Conservation (phyloP, 192 early-diverging fungal species). For the Chytriomyces sp. region DNA sequence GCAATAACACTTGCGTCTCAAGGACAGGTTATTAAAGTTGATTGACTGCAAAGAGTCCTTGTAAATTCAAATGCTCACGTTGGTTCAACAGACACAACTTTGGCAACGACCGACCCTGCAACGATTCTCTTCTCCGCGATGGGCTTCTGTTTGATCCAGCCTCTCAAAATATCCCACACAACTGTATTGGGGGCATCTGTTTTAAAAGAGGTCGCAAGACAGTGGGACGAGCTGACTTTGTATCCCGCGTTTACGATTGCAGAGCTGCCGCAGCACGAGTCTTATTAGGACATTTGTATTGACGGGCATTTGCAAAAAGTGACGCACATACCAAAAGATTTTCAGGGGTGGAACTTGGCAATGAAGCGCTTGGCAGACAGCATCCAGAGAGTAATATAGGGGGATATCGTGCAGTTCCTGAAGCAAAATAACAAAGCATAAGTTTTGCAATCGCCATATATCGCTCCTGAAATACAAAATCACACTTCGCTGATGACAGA, state of each 20-base stretch:
- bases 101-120: conserved; percentile 63
- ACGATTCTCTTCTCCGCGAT: conserved; percentile 68
- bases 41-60: no score
- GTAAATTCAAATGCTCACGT: conserved; percentile 30
- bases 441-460: conserved; percentile 23
- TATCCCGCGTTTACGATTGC: conserved; percentile 92
- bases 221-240: conserved; percentile 87
- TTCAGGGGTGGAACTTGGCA: conserved; percentile 73
- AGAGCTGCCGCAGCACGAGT: conserved; percentile 59
- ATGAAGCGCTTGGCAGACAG: conserved; percentile 74
- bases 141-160: conserved; percentile 74
- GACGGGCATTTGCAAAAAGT: neutral
- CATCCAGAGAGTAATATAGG: conserved; percentile 79
- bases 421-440: neutral
- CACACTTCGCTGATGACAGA: conserved; percentile 82
- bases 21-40: neutral
- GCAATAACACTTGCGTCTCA: conserved; percentile 57
- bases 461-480: no score
- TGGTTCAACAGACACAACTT: conserved; percentile 60
- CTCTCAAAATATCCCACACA: conserved; percentile 92
- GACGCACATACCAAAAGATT: conserved; percentile 63
- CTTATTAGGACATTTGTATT: neutral
- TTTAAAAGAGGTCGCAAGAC: conserved; percentile 79
- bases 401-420: conserved; percentile 70
- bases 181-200: conserved; percentile 85